A percentile compares a stretch with the other conserved stretches of the same genome.
Conservation (phyloP, 2,329 filamentous ascomycete species). For the Arthrobotrys entomopaga region DNA sequence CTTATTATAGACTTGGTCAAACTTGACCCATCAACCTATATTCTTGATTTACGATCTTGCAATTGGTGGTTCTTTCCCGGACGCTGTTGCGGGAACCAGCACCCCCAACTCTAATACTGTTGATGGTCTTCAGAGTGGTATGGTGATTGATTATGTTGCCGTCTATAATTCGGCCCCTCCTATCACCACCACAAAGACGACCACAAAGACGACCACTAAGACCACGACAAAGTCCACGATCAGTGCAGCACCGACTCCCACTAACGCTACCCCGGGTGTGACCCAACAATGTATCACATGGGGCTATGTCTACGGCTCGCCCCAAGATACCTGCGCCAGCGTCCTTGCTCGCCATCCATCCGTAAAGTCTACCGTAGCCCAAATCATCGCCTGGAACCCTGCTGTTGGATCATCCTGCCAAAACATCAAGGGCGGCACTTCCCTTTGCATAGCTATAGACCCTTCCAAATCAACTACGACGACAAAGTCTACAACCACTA, state of each 20-base stretch:
- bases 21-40: constrained; percentile 60
- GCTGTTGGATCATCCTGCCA: constrained; percentile 11
- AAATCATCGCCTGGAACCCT: constrained; percentile 24
- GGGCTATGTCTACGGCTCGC: constrained; percentile 7
- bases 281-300: no score
- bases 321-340: constrained; percentile 8
- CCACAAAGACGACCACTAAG: constrained; percentile 8
- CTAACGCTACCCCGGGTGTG: no score
- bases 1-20: constrained; percentile 59
- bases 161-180: constrained; percentile 59
- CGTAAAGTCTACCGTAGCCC: not conserved
- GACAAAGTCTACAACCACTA: constrained; percentile 8
- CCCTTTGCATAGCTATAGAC: constrained; percentile 9
- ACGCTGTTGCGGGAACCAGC: constrained; percentile 60
- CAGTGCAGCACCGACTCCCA: no score
- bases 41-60: constrained; percentile 64
- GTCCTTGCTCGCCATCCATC: constrained; percentile 7
- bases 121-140: constrained; percentile 60
- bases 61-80: constrained; percentile 62
- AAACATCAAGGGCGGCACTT: not conserved
- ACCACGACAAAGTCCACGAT: constrained; percentile 11
- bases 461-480: constrained; percentile 1
- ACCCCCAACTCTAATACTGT: constrained; percentile 61
- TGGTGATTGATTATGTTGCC: constrained; percentile 64
- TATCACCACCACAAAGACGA: not conserved